phyloP scores from a whole-genome alignment of 192 early-diverging fungal genomes.

The Gamsiella multidivaricata region DNA sequence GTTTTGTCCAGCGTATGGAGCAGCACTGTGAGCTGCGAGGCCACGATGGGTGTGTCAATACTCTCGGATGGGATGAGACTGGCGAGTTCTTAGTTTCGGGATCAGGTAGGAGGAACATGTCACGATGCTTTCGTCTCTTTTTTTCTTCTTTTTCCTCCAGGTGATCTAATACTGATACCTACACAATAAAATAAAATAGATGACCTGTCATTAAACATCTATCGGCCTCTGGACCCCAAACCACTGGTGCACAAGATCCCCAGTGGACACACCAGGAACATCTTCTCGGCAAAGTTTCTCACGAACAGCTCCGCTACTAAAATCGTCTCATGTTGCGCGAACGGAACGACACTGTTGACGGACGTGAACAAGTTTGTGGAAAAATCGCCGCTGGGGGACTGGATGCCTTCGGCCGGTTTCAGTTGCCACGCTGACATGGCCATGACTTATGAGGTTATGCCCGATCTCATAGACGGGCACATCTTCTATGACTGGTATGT shows the following conservation, averaged over 20 bases:
- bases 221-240: constrained; percentile 45
- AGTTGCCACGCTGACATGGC: constrained; percentile 49
- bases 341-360: constrained; percentile 68
- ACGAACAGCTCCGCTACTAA: constrained; percentile 65
- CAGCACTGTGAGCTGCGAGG: constrained; percentile 48
- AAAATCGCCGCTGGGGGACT: constrained; percentile 11
- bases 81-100: constrained; percentile 58
- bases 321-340: constrained; percentile 72
- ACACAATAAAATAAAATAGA: too few relatives aligned
- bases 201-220: constrained; percentile 61
- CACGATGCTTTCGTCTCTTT: neutral
- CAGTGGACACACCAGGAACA: constrained; percentile 76
- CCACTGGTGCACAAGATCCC: constrained; percentile 56
- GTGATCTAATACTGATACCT: too few relatives aligned
- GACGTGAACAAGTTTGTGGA: constrained; percentile 52
- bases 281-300: constrained; percentile 82
- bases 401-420: constrained; percentile 47
- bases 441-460: constrained; percentile 61
- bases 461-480: constrained; percentile 53
- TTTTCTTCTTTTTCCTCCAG: neutral
- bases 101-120: constrained; percentile 50
- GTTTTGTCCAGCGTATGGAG: constrained; percentile 52
- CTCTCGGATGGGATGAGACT: constrained; percentile 57
- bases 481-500: constrained; percentile 59
- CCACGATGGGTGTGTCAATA: constrained; percentile 69